Percentiles rank a stretch among this genome's conserved stretches.
These are phyloP conservation scores for Neurospora sp. DNA, from an alignment of 495 filamentous ascomycete genomes.

Conservation along the genomic window DNA sequence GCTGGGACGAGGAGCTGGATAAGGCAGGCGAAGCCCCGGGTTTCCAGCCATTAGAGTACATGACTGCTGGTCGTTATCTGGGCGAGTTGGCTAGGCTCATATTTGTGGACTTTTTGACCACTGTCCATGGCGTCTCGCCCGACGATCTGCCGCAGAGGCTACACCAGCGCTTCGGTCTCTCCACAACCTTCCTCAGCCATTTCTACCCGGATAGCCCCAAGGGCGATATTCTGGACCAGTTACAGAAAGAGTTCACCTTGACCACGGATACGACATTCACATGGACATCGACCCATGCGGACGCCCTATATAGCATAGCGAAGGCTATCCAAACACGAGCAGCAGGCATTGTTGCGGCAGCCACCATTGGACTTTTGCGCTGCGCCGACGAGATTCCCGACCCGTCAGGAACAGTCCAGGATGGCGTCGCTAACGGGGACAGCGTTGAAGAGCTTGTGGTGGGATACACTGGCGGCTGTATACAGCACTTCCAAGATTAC, in stretches of 20 bases:
- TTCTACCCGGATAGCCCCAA: slow-evolving; percentile 43
- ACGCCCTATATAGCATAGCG: slow-evolving; percentile 50
- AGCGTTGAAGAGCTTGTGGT: slow-evolving; percentile 53
- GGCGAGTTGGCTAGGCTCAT: slow-evolving; percentile 73
- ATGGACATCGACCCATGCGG: slow-evolving; percentile 50
- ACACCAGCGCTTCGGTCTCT: slow-evolving; percentile 51
- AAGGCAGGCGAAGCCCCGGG: slow-evolving; percentile 57
- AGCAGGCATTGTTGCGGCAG: slow-evolving; percentile 61
- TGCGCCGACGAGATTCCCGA: slow-evolving; percentile 53
- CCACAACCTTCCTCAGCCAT: slow-evolving; percentile 63
- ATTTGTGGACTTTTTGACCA: slow-evolving; percentile 54
- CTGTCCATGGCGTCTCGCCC: slow-evolving; percentile 23
- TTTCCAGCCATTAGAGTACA: slow-evolving; percentile 81
- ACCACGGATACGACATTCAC: slow-evolving; percentile 30
- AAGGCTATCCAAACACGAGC: slow-evolving; percentile 57
- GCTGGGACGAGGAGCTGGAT: slow-evolving; percentile 63
- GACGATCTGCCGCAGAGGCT: slow-evolving; percentile 49
- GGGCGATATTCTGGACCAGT: slow-evolving; percentile 37
- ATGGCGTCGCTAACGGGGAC: neutral
- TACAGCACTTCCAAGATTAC: slow-evolving; percentile 66
- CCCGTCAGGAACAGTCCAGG: neutral
- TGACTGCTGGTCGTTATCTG: slow-evolving; percentile 76
- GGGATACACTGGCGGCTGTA: slow-evolving; percentile 71
- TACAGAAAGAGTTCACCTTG: slow-evolving; percentile 39
- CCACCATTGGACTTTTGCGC: slow-evolving; percentile 56